These are phyloP conservation scores for Trametes punicea DNA, from an alignment of 768 basidiomycete species.

Conservation along the genomic window DNA sequence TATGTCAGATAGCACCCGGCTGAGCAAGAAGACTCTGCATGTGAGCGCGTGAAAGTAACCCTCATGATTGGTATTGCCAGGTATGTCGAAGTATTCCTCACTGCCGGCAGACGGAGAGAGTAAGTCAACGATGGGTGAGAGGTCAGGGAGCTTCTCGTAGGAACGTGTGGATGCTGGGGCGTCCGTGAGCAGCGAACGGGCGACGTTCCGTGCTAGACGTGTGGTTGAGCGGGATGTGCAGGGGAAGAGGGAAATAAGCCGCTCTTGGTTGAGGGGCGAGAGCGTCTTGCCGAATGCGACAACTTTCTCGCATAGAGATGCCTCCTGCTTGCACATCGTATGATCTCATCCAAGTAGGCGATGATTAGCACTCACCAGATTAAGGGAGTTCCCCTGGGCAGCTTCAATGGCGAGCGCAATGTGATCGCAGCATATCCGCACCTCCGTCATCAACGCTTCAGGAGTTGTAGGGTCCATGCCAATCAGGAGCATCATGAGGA, in stretches of 20 bases:
- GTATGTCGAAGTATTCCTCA: conserved; percentile 48
- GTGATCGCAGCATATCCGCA: conserved; percentile 45
- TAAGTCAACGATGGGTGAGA: conserved; percentile 47
- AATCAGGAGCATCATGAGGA: conserved; percentile 50
- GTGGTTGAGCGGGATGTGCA: conserved; percentile 46
- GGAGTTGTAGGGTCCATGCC: conserved; percentile 52
- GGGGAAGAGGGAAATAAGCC: conserved; percentile 48
- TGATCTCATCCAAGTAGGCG: too few species aligned
- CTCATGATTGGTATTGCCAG: conserved; percentile 42
- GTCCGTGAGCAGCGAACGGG: conserved; percentile 42
- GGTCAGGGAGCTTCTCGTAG: conserved; percentile 39
- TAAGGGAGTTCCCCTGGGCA: conserved; percentile 23
- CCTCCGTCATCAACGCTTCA: conserved; percentile 41
- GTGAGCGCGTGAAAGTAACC: conserved; percentile 61
- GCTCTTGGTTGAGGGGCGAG: conserved; percentile 47
- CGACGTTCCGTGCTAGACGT: conserved; percentile 57
- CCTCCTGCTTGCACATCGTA: conserved; percentile 37
- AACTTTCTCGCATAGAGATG: conserved; percentile 43
- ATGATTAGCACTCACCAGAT: conserved; percentile 15
- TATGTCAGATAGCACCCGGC: conserved; percentile 55
- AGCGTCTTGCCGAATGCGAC: conserved; percentile 39
- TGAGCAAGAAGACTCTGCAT: conserved; percentile 54
- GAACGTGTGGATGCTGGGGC: not conserved
- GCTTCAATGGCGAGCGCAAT: conserved; percentile 42
- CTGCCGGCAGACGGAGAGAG: conserved; percentile 44